Evolutionary conservation across 345 rosid genomes (phyloP), one percentile per base, ranked within the genome.

Genomic region (Tarenaya hassleriana): DNA sequence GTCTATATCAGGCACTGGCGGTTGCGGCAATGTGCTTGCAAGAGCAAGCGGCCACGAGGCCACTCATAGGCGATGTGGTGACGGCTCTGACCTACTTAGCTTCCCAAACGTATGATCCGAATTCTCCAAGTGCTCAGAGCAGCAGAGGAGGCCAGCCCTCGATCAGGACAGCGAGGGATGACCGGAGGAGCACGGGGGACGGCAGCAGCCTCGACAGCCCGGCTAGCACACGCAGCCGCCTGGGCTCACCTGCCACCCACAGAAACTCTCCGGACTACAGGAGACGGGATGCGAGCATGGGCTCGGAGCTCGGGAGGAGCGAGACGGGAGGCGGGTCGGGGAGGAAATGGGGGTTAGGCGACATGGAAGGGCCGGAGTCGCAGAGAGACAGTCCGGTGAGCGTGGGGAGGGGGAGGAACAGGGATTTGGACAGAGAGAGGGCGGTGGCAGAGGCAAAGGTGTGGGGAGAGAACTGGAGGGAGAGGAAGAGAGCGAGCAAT

Each of bases 401-500:
- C 58, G 64, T 67, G 17, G 80, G 81, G 40, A 77, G 94, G 67
- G 61, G 83, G 64, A 83, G 95, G 66, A 84, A 83, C 50, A 73
- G 94, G 2, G 95, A 79, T 75, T 76, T 88, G 27, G 96, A 92
- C 70, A 81, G 98, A 64, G 94, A 92, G 68, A 76, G 95, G 5
- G 98, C 98, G 4, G 98, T 92, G 10, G 98, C 98, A 0, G 97
- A 78, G 52, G 98, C 98, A 0, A 92, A 88, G 62, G 95, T 92
- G 32, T 92, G 98, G 98, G 98, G 98, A 17, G 96, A 92, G 75
- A 88, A 88, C 62, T 88, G 80, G 97, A 78, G 98, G 57, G 96
- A 84, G 68, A 85, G 74, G 63, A 92, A 88, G 63, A 70, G 88
- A 29, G 88, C 83, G 16, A 73, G 75, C 20, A 75, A 81, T 31